These are phyloP conservation scores for Rhizoclosmatium sp. DNA, from an alignment of 192 early-diverging fungal species.

Conservation along the genomic window DNA sequence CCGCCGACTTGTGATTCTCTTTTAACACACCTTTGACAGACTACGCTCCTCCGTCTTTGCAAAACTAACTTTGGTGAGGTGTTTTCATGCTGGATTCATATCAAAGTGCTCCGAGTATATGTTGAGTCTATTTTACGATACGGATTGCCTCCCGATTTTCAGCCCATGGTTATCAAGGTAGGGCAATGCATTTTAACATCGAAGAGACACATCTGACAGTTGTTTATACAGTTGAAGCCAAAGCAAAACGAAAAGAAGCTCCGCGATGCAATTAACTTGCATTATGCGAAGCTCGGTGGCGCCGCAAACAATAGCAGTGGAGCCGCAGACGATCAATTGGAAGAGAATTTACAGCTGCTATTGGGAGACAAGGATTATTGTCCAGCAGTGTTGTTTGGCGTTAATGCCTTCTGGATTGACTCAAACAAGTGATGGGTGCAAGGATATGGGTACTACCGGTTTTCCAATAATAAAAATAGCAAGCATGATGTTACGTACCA, in stretches of 20 bases:
- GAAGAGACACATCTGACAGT: neutral
- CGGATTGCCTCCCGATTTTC: constrained; percentile 96
- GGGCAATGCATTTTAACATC: neutral
- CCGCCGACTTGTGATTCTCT: neutral
- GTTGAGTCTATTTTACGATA: constrained; percentile 98
- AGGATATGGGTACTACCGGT: too few species aligned
- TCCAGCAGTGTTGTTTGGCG: constrained; percentile 85
- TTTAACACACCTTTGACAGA: constrained; percentile 42
- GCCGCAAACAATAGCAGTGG: constrained; percentile 44
- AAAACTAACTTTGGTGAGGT: constrained; percentile 96
- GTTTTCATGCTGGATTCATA: constrained; percentile 90
- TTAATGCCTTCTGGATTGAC: constrained; percentile 56
- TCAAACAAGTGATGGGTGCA: constrained; percentile 19
- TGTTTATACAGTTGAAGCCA: constrained; percentile 63
- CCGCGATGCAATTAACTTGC: constrained; percentile 74
- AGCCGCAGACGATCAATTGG: constrained; percentile 71
- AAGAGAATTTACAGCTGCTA: constrained; percentile 82
- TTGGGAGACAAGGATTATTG: constrained; percentile 88
- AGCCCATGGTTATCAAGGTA: constrained; percentile 75
- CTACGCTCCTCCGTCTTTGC: constrained; percentile 81
- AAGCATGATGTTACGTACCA: too few species aligned
- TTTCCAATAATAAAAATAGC: too few species aligned
- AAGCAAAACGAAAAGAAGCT: constrained; percentile 83
- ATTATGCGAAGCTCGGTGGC: constrained; percentile 88
- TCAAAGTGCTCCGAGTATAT: constrained; percentile 94